Conservation (phyloP, 768 basidiomycete species). For the Leccinum uliginosum region DNA sequence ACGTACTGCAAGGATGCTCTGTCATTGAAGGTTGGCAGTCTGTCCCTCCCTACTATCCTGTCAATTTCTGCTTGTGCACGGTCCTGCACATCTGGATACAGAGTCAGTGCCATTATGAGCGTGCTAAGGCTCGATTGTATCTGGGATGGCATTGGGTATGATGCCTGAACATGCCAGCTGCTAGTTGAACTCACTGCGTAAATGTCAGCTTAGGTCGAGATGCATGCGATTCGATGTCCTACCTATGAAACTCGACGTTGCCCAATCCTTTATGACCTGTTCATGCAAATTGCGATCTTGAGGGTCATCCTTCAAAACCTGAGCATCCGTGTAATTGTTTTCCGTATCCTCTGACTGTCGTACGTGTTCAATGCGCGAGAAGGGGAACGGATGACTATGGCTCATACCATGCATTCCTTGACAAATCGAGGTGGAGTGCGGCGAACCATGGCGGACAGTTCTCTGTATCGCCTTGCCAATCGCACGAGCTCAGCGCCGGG, state of each 20-base stretch:
- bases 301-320: slow-evolving; percentile 8
- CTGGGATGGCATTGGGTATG: slow-evolving; percentile 7
- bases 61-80: slow-evolving; percentile 18
- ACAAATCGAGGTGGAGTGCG: slow-evolving; percentile 23
- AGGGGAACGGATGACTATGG: background rate
- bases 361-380: background rate
- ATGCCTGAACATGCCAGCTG: background rate
- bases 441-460: slow-evolving; percentile 11
- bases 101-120: slow-evolving; percentile 18
- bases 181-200: slow-evolving; percentile 11
- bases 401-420: slow-evolving; percentile 16
- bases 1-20: slow-evolving; percentile 16
- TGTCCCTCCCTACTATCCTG: slow-evolving; percentile 15
- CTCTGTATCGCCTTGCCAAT: slow-evolving; percentile 7
- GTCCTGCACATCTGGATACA: slow-evolving; percentile 21
- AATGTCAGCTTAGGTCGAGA: slow-evolving; percentile 12
- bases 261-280: slow-evolving; percentile 16
- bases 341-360: slow-evolving; percentile 17
- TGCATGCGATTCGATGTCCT: background rate
- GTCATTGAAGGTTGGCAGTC: slow-evolving; percentile 17
- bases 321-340: slow-evolving; percentile 22
- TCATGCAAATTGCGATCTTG: slow-evolving; percentile 11
- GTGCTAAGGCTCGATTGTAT: slow-evolving; percentile 10
- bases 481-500: slow-evolving; percentile 11
- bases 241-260: slow-evolving; percentile 22